Evolutionary conservation across 2,329 filamentous ascomycete genomes (phyloP), one percentile per base, ranked within the genome.

Genomic region (Penicillium aurantiogriseum): DNA sequence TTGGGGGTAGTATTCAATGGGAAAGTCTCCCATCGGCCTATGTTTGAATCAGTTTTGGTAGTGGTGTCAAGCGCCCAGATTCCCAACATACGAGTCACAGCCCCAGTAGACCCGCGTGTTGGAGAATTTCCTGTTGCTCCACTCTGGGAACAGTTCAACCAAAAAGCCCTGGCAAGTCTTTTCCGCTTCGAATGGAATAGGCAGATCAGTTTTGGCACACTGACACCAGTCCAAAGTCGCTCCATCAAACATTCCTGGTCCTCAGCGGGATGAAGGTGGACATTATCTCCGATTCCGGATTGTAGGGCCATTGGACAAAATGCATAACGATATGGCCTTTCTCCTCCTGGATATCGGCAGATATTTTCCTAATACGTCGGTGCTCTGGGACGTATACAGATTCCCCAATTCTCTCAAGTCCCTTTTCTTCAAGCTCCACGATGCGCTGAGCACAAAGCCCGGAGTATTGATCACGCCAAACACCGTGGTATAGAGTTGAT

Each of bases 391-490:
- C 19, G 13, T 39, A 38, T n/a, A 40, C 33, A 19, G 9, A 8
- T 1, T 71, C 54, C 29, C 38, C 27, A 17, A 54, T 9, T 13
- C 17, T 46, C 3, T 19, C 33, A 11, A 29, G 10, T 19, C 23
- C 15, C 2, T 47, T 4, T 27, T 57, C 54, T 19, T 57, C 54
- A 15, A 57, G 13, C 15, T 57, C 54, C 8, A 48, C 27, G 9
- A 57, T 57, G 15, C 54, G 33, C 38, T 51, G 54, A 2, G 48
- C 48, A 52, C 54, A 57, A 36, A 52, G 54, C 9, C 54, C 54
- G 2, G 54, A 52, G 31, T 57, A 57, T 25, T 35, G 54, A 52
- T 57, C 54, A 7, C 36, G 43, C 54, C 54, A 57, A n/a, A 25
- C 42, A 36, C 54, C 54, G 7, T 52, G 54, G 21, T 57, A 57